A percentile compares a stretch with the other conserved stretches of the same genome.
Conservation (phyloP, 169 alveolate species). For the Babesia sp. region DNA sequence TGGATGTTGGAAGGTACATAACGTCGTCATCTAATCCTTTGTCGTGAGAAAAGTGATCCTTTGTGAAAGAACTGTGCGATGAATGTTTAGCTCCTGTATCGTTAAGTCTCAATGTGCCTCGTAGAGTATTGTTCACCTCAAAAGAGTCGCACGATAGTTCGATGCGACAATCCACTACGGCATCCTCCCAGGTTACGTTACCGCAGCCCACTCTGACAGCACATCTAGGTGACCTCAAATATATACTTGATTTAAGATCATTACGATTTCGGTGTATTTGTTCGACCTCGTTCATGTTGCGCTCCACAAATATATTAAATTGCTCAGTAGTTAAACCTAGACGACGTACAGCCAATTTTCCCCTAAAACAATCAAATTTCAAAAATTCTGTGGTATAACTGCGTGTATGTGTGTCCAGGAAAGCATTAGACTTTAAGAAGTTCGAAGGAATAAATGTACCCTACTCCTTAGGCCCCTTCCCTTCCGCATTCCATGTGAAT, state of each 20-base stretch:
- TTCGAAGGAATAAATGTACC: not conserved
- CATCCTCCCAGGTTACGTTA: slow-evolving; percentile 20
- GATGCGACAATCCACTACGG: slow-evolving; percentile 18
- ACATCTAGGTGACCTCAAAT: not conserved
- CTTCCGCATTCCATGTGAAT: not conserved
- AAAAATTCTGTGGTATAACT: not conserved
- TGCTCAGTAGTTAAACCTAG: not conserved
- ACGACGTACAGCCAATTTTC: not conserved
- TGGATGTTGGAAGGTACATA: slow-evolving; percentile 14
- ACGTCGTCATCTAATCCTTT: not conserved
- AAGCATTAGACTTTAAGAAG: not conserved
- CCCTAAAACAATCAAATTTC: not conserved
- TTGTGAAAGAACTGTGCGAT: not conserved
- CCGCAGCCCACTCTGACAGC: not conserved
- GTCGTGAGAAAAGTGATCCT: not conserved
- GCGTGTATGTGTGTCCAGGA: not conserved
- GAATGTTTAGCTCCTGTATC: not conserved
- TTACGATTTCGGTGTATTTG: not conserved
- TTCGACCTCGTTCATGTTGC: slow-evolving; percentile 4
- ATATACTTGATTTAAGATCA: not conserved
- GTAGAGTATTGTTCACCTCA: not conserved
- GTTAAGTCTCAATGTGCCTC: not conserved
- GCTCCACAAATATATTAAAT: not conserved
- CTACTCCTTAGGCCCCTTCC: not conserved
- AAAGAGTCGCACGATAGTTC: not conserved